These are phyloP conservation scores for Eutrema japonicum DNA, from an alignment of 345 rosid species.

Conservation along the genomic window DNA sequence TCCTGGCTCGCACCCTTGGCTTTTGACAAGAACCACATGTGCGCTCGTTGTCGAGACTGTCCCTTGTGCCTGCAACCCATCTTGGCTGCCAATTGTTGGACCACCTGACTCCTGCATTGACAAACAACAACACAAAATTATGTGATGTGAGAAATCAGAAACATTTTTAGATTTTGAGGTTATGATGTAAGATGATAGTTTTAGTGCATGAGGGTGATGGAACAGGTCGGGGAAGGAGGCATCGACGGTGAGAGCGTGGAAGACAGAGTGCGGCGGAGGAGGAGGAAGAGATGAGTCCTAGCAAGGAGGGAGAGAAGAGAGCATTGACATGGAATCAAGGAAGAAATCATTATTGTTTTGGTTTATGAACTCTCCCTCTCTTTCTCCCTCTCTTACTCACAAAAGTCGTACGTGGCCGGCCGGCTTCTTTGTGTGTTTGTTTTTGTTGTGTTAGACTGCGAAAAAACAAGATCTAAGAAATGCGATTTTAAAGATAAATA, in stretches of 20 bases:
- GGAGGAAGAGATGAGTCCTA: conserved; percentile 52
- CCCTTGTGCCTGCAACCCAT: conserved; percentile 50
- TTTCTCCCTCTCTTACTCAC: too few species aligned
- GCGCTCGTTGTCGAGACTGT: conserved; percentile 65
- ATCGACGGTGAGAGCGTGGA: conserved; percentile 43
- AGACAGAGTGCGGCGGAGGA: conserved; percentile 52
- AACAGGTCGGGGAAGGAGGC: conserved; percentile 72
- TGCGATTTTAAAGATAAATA: too few species aligned
- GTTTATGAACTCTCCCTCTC: conserved; percentile 43
- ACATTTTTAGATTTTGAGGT: neutral
- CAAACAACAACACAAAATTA: conserved; percentile 17
- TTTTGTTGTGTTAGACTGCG: neutral
- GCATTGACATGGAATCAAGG: conserved; percentile 88
- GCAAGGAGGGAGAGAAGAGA: conserved; percentile 62
- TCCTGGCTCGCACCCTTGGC: conserved; percentile 87
- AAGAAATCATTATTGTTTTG: conserved; percentile 62
- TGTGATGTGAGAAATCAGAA: neutral
- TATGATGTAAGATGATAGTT: conserved; percentile 3
- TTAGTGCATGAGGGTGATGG: conserved; percentile 57
- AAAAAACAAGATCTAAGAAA: too few species aligned
- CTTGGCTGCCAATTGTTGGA: conserved; percentile 49
- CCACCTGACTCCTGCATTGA: conserved; percentile 45
- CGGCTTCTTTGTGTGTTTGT: conserved; percentile 29
- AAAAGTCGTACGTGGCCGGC: conserved; percentile 42
- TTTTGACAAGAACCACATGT: conserved; percentile 57